A percentile compares a stretch with the other conserved stretches of the same genome.
phyloP scores from a whole-genome alignment of 2,329 filamentous ascomycete genomes.

The Penicillium sp. region DNA sequence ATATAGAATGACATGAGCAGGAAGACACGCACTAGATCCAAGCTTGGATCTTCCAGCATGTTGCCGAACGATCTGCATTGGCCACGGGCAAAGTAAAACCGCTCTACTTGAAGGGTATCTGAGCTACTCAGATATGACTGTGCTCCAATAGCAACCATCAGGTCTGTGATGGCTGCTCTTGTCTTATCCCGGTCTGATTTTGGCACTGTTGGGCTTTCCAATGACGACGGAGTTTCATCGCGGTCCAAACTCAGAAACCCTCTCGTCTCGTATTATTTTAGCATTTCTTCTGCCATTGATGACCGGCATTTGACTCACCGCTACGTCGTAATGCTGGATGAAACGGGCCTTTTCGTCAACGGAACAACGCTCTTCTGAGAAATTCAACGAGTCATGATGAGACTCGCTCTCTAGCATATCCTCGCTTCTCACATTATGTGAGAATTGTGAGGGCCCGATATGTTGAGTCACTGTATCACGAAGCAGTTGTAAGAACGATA shows the following conservation, averaged over 20 bases:
- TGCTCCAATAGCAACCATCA: conserved; percentile 55
- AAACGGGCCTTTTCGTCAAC: conserved; percentile 34
- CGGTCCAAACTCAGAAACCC: conserved; percentile 43
- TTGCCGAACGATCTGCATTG: conserved; percentile 51
- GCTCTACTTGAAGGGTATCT: conserved; percentile 34
- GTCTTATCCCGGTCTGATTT: conserved; percentile 27
- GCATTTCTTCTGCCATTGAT: not conserved
- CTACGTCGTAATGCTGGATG: conserved; percentile 33
- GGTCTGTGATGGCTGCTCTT: conserved; percentile 38
- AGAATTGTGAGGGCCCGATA: conserved; percentile 56
- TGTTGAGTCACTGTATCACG: conserved; percentile 49
- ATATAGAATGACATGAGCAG: conserved; percentile 61
- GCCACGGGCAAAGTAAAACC: conserved; percentile 49
- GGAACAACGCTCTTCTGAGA: conserved; percentile 33
- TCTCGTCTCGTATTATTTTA: conserved; percentile 35
- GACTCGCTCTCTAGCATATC: conserved; percentile 54
- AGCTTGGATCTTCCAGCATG: conserved; percentile 55
- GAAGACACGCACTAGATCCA: conserved; percentile 54
- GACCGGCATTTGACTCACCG: conserved; percentile 19
- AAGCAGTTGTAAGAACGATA: conserved; percentile 58
- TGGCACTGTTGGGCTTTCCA: conserved; percentile 9
- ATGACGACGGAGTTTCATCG: conserved; percentile 23
- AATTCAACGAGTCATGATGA: conserved; percentile 34
- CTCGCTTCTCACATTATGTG: conserved; percentile 52
- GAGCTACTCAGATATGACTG: conserved; percentile 44